Evolutionary conservation across 2,329 filamentous ascomycete genomes (phyloP).

Genomic region (Monosporascus ibericus): DNA sequence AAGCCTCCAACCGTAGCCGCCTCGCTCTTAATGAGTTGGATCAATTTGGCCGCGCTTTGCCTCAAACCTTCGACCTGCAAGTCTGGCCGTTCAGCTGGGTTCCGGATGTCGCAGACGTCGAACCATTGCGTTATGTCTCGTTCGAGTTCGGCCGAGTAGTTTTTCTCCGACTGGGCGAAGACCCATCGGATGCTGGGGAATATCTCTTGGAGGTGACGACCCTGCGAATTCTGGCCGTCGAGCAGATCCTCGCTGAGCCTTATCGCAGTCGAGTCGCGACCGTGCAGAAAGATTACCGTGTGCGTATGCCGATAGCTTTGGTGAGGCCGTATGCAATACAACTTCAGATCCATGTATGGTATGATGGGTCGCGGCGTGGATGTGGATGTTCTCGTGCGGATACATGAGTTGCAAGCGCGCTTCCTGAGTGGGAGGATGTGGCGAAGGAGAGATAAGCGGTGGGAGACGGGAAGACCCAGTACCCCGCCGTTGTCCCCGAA

Average conservation of each 20-base stretch:
- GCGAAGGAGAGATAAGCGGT: background rate
- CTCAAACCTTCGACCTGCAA: slow-evolving; percentile 34
- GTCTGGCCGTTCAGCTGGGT: slow-evolving; percentile 34
- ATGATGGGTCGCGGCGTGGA: background rate
- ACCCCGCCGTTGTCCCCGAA: background rate
- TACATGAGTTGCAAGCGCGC: background rate
- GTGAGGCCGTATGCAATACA: slow-evolving; percentile 16
- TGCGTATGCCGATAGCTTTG: slow-evolving; percentile 21
- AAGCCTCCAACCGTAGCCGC: slow-evolving; percentile 27
- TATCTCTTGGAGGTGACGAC: slow-evolving; percentile 28
- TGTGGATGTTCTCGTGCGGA: background rate
- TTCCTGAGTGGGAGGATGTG: background rate
- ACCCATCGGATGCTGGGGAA: slow-evolving; percentile 44
- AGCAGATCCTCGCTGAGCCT: slow-evolving; percentile 26
- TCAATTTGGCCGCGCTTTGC: slow-evolving; percentile 28
- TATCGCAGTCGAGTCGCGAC: slow-evolving; percentile 32
- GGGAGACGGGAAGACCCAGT: background rate
- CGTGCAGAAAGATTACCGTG: slow-evolving; percentile 40
- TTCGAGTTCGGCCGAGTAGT: slow-evolving; percentile 19
- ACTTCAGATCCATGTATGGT: background rate
- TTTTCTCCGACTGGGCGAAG: slow-evolving; percentile 37
- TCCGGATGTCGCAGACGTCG: slow-evolving; percentile 37
- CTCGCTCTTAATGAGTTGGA: slow-evolving; percentile 28
- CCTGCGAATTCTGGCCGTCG: slow-evolving; percentile 23
- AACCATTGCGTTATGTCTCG: slow-evolving; percentile 40